Base-by-base conservation (phyloP, 116 monocot species). In the Zostera marina region DNA sequence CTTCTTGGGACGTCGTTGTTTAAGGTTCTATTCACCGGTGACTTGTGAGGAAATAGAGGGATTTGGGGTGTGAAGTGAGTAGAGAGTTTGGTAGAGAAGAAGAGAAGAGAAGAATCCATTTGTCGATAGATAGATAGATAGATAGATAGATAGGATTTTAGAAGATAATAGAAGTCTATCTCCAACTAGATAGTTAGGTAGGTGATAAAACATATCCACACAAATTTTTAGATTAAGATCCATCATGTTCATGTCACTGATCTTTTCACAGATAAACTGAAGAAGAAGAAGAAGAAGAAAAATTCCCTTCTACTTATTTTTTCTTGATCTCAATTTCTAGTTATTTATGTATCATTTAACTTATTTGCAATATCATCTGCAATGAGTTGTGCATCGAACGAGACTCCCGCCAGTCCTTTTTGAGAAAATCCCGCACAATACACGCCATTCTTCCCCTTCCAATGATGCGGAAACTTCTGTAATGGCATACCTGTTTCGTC, bases 361-460 rank as follows among this genome's bases (percentile, higher is more conserved):
- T n/a, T 41, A 49, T 13, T 56, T 60, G 24, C n/a, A n/a, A 81
- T 77, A 43, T 79, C 79, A 45, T 70, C 40, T 2, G 79, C 83
- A 41, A 76, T 70, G 11, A 15, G 65, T 47, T 70, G 53, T 10
- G 76, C 79, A 62, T 83, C 83, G 22, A 13, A 58, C 7, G 79
- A 76, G 53, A 73, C 61, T 1, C 79, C 83, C 14, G 63, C 63
- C 38, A 83, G 15, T 7, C 76, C 83, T 32, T 41, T 71, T 62
- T 61, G 65, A 0, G 70, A 61, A 3, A 83, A 40, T 1, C 79
- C 83, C 14, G 66, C 79, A 21, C 47, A 71, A 41, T 79, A 83
- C 1, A 76, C 22, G 1, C 79, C 83, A 9, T 76, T 79, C 52
- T 32, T 59, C 24, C 79, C 83, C 53, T 79, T 84, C 83, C 79